phyloP scores from a whole-genome alignment of 2,329 filamentous ascomycete species.

The Hypoxylon sp. region DNA sequence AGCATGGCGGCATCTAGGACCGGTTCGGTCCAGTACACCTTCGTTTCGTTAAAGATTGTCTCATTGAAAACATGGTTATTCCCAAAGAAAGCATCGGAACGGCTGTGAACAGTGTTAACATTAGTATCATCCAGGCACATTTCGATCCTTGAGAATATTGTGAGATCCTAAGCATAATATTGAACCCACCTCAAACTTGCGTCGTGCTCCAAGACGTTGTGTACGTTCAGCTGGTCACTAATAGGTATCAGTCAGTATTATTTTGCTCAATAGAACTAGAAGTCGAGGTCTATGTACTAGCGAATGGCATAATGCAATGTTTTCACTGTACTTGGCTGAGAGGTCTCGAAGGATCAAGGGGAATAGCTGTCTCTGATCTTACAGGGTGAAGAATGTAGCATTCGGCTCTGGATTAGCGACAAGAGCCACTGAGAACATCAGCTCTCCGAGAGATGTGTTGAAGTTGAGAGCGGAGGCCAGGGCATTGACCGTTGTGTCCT shows the following conservation, averaged over 20 bases:
- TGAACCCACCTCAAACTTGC: slow-evolving; percentile 57
- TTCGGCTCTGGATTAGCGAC: slow-evolving; percentile 59
- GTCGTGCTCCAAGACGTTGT: slow-evolving; percentile 64
- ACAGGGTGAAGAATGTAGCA: slow-evolving; percentile 57
- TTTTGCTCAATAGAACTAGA: not conserved
- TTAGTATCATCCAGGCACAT: no score
- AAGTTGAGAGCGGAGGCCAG: slow-evolving; percentile 60
- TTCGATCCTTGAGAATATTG: not conserved
- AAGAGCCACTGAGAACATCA: slow-evolving; percentile 60
- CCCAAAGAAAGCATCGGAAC: slow-evolving; percentile 63
- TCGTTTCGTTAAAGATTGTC: slow-evolving; percentile 61
- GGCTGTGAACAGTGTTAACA: slow-evolving; percentile 49
- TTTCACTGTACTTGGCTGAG: not conserved
- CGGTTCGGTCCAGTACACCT: slow-evolving; percentile 59
- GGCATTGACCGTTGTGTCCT: slow-evolving; percentile 54
- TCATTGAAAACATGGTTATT: slow-evolving; percentile 66
- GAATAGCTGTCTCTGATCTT: not conserved
- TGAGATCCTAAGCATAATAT: not conserved
- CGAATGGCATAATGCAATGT: slow-evolving; percentile 19
- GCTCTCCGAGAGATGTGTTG: slow-evolving; percentile 52
- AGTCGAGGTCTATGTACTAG: not conserved
- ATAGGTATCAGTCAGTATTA: not conserved
- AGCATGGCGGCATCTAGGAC: slow-evolving; percentile 57
- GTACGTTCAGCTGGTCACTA: slow-evolving; percentile 58
- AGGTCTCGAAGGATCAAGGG: not conserved